Base-by-base conservation (phyloP, 768 basidiomycete species). In the Hydnomerulius pinastri region DNA sequence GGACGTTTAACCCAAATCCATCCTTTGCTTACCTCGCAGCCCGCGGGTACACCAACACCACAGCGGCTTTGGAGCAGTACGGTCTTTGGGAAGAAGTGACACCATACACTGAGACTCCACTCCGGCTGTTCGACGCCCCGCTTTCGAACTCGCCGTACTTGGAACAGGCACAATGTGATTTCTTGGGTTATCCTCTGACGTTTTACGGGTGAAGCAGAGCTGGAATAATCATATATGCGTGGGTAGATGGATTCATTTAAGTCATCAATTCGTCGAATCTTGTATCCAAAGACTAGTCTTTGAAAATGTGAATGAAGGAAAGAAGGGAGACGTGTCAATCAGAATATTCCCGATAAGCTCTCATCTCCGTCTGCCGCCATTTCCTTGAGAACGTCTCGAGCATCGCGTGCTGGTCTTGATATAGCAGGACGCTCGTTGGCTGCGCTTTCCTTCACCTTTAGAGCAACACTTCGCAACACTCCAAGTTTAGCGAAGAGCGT, bases 391-490 rank as follows among this genome's bases (percentile, higher is more conserved):
- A 86, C 49, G 43, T 96, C 93, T 53, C 85, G 77, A 2, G 93
- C 86, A 62, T 95, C 92, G 37, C 92, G 74, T 6, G 91, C 87
- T 0, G 91, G 92, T 39, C 92, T 75, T 9, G 89, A 77, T 36
- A 95, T 82, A 17, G 79, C 75, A 2, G 89, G 82, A 29, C 80
- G 80, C 36, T 93, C 90, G 53, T 77, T 83, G 3, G 77, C 81
- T 1, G 80, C 77, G 58, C 85, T 82, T 54, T 87, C 85, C 44
- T 83, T 72, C 3, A 88, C 76, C 65, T 93, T 93, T 65, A 86
- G 81, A 0, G 87, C 82, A 3, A 94, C 81, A 35, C 70, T 78
- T 6, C 77, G 77, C 27, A 87, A 68, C 5, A 87, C 57, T 3
- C 77, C 77, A 3, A 91, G 73, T 45, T 70, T 86, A 78, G 77